phyloP scores from a whole-genome alignment of 1,139 yeast genomes.

The Yamadazyma kanchanaburiensis region DNA sequence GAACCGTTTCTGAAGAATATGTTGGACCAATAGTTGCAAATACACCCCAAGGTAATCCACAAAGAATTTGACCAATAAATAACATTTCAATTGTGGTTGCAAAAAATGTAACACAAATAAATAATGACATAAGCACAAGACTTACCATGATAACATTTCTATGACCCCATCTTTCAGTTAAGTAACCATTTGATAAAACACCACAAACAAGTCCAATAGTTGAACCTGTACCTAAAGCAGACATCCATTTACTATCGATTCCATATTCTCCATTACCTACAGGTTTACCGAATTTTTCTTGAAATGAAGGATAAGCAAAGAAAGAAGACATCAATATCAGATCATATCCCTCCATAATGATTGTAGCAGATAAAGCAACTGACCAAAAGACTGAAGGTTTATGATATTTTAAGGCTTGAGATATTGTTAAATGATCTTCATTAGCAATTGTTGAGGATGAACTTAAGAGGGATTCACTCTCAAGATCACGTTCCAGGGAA shows the following conservation, averaged over 20 bases:
- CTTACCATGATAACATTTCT: constrained; percentile 15
- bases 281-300: constrained; percentile 15
- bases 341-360: constrained; percentile 23
- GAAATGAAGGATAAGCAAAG: constrained; percentile 19
- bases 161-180: constrained; percentile 20
- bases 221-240: constrained; percentile 17
- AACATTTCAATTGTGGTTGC: constrained; percentile 15
- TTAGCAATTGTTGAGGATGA: no score
- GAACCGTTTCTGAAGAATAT: constrained; percentile 20
- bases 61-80: constrained; percentile 17
- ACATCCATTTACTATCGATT: constrained; percentile 19
- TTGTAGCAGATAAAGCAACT: constrained; percentile 14
- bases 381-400: constrained; percentile 18
- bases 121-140: constrained; percentile 15
- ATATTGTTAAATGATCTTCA: no score
- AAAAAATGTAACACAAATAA: constrained; percentile 17
- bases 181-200: constrained; percentile 16
- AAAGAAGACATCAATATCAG: constrained; percentile 17
- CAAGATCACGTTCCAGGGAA: no score
- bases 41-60: constrained; percentile 22
- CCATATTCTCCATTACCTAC: constrained; percentile 16
- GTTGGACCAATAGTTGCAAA: constrained; percentile 21
- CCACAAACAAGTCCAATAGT: constrained; percentile 17
- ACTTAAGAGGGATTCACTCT: no score
- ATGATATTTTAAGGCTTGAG: no score